phyloP scores from a whole-genome alignment of 225 moss, liverwort and hornwort genomes.

The Thuidium tamariscinum region DNA sequence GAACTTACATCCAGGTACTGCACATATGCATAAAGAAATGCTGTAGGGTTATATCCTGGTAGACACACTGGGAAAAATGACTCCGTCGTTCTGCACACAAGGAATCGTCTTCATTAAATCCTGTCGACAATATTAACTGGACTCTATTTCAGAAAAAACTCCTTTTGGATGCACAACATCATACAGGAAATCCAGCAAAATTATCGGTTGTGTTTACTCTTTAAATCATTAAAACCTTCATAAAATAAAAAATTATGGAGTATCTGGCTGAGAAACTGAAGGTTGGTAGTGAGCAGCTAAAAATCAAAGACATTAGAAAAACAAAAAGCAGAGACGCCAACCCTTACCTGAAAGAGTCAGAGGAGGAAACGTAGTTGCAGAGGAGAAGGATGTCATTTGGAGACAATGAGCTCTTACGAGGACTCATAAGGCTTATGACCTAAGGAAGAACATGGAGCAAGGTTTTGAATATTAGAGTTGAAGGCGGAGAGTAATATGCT shows the following conservation, averaged over 20 bases:
- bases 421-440: conserved; percentile 85
- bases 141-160: neutral
- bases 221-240: neutral
- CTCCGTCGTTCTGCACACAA: conserved; percentile 71
- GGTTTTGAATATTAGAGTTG: neutral
- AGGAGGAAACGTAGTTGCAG: conserved; percentile 89
- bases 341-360: conserved; percentile 89
- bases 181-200: neutral
- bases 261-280: neutral
- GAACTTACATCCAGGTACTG: conserved; percentile 93
- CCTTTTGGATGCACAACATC: neutral
- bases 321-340: neutral
- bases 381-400: conserved; percentile 87
- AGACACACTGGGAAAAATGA: conserved; percentile 97
- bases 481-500: neutral
- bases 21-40: conserved; percentile 97
- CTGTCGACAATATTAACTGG: neutral
- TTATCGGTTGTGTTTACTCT: neutral
- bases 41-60: conserved; percentile 85
- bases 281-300: neutral
- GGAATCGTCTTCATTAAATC: neutral
- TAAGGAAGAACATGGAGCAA: conserved; percentile 18
- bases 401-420: conserved; percentile 67
- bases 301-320: neutral
- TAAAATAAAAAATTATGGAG: neutral